A percentile compares a stretch with the other conserved stretches of the same genome.
These are phyloP conservation scores for Daedaleopsis sinensis DNA, from an alignment of 768 basidiomycete species.

Conservation along the genomic window DNA sequence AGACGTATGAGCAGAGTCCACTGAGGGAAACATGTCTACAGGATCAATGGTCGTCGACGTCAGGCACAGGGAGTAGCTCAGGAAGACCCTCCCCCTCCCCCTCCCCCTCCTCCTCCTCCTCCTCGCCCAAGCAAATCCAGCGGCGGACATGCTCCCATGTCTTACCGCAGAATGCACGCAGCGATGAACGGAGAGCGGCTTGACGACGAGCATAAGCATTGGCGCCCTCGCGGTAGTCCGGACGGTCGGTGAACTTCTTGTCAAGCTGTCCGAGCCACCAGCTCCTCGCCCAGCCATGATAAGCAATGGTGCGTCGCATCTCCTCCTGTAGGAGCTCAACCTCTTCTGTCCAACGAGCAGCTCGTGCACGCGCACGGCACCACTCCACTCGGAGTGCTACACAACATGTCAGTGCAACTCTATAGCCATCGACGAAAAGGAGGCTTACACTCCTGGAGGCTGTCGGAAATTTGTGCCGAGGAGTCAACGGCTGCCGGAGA, in stretches of 20 bases:
- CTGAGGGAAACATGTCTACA: too few relatives aligned
- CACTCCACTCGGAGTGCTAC: constrained; percentile 15
- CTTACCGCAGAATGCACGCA: not conserved
- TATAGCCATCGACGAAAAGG: too few relatives aligned
- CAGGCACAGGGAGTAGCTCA: too few relatives aligned
- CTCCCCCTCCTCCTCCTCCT: too few relatives aligned
- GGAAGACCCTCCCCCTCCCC: too few relatives aligned
- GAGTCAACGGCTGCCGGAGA: not conserved
- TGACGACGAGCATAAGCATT: not conserved
- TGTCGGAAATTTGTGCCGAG: not conserved
- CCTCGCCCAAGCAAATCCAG: not conserved
- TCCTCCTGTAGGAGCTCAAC: constrained; percentile 21
- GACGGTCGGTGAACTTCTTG: not conserved
- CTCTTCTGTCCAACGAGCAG: constrained; percentile 22
- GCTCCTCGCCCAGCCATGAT: not conserved
- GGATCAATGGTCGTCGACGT: too few relatives aligned
- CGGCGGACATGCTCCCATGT: not conserved
- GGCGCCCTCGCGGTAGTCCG: not conserved
- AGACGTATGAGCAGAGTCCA: too few relatives aligned
- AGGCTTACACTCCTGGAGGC: not conserved
- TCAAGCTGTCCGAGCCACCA: not conserved
- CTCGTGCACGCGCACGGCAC: constrained; percentile 12
- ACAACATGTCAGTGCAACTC: not conserved
- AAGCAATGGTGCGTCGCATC: constrained; percentile 16
- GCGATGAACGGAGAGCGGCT: not conserved